A percentile compares a stretch with the other conserved stretches of the same genome.
Evolutionary conservation across 1,284 basidiomycete genomes (phyloP).

Genomic region (Lentinula novae-zelandiae): DNA sequence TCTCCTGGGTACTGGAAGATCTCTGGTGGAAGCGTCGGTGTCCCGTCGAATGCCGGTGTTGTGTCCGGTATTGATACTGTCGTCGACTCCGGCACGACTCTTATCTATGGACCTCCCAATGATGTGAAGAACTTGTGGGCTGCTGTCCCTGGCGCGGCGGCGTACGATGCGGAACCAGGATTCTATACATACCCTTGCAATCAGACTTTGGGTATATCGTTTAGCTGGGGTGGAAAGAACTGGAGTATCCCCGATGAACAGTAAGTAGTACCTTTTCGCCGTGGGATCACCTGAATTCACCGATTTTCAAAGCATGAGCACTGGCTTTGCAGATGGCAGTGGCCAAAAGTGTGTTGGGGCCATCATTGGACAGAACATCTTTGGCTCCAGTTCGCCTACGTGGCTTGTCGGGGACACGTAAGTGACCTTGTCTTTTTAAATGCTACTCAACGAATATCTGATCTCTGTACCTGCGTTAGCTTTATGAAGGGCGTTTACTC

Average conservation of each 20-base stretch:
- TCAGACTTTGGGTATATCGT: conserved; percentile 18
- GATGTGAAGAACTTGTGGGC: conserved; percentile 11
- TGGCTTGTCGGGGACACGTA: conserved; percentile 37
- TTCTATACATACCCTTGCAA: conserved; percentile 30
- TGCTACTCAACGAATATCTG: not conserved
- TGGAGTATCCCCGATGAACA: conserved; percentile 19
- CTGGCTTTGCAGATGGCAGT: conserved; percentile 18
- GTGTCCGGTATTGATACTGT: conserved; percentile 4
- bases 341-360: conserved; percentile 23
- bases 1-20: conserved; percentile 12
- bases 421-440: not conserved
- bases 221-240: conserved; percentile 24
- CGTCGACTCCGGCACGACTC: conserved; percentile 13
- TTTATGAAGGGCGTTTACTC: conserved; percentile 16
- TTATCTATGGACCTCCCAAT: conserved; percentile 13
- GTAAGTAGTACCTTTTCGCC: conserved; percentile 1
- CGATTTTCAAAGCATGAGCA: conserved; percentile 18
- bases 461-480: not conserved
- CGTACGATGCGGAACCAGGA: conserved; percentile 15
- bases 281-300: not conserved
- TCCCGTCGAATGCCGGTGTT: not conserved
- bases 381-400: conserved; percentile 18
- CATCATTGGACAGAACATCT: conserved; percentile 15
- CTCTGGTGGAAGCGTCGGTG: not conserved
- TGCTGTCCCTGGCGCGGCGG: not conserved